Evolutionary conservation across 768 basidiomycete species (phyloP).

Genomic region (Auricularia sp.): DNA sequence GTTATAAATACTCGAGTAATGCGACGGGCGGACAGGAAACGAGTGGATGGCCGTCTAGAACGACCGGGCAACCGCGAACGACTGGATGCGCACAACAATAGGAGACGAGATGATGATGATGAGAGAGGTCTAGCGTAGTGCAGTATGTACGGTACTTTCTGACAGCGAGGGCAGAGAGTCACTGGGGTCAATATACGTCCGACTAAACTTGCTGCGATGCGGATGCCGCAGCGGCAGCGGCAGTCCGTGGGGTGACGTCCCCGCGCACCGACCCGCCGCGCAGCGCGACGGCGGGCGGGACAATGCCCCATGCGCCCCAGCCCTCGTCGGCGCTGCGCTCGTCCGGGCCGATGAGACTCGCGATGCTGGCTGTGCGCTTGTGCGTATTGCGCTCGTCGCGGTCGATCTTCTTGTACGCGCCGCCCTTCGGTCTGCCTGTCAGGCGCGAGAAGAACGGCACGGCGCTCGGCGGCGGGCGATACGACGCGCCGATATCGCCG

Average conservation of each 20-base stretch:
- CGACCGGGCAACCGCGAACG: no score
- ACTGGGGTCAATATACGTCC: no score
- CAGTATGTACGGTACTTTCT: no score
- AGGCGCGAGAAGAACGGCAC: slow-evolving; percentile 23
- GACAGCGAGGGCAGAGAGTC: no score
- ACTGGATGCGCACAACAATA: no score
- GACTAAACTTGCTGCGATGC: no score
- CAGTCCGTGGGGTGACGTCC: neutral
- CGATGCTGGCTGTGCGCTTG: slow-evolving; percentile 76
- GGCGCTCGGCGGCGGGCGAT: slow-evolving; percentile 30
- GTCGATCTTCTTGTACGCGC: slow-evolving; percentile 32
- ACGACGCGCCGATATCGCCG: slow-evolving; percentile 22
- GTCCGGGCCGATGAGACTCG: slow-evolving; percentile 67
- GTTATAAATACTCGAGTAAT: neutral
- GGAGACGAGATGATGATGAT: no score
- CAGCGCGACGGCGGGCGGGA: slow-evolving; percentile 28
- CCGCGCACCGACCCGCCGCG: neutral
- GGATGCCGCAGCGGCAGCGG: neutral
- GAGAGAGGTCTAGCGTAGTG: no score
- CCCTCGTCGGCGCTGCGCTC: slow-evolving; percentile 69
- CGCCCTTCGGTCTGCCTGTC: slow-evolving; percentile 10
- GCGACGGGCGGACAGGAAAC: no score
- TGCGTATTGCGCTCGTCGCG: slow-evolving; percentile 29
- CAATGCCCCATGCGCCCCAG: slow-evolving; percentile 62
- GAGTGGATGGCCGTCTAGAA: no score